Evolutionary conservation across 352 stramenopile genomes (phyloP).

Genomic region (Pythium coloratum): DNA sequence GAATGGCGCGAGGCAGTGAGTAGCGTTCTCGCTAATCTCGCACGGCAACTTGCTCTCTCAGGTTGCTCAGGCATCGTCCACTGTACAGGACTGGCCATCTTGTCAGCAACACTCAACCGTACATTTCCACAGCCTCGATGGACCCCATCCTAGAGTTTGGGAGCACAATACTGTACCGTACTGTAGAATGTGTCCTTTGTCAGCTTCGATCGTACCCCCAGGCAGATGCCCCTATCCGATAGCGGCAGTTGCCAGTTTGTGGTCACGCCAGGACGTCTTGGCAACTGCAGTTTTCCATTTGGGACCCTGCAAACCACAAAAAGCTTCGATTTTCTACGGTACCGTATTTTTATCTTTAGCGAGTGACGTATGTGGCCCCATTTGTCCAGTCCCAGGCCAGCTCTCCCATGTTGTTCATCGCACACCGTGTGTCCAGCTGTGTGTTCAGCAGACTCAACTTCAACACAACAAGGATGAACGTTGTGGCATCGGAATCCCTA

Average conservation of each 20-base stretch:
- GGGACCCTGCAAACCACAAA: background rate
- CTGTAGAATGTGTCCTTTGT: background rate
- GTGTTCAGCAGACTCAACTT: slow-evolving; percentile 3
- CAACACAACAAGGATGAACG: background rate
- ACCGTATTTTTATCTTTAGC: background rate
- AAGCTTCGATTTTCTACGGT: slow-evolving; percentile 6
- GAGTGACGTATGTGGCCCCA: slow-evolving; percentile 3
- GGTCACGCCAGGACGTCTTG: background rate
- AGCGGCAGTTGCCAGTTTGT: slow-evolving; percentile 1
- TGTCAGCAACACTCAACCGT: background rate
- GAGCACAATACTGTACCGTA: background rate
- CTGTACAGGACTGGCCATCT: background rate
- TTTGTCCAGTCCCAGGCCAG: background rate
- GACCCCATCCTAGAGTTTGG: background rate
- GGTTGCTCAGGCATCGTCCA: background rate
- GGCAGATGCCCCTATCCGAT: background rate
- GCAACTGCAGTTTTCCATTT: background rate
- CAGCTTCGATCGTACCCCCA: background rate
- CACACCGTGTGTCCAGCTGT: background rate
- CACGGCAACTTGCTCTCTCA: background rate
- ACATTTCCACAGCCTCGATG: background rate
- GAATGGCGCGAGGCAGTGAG: slow-evolving; percentile 8
- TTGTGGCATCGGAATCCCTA: background rate
- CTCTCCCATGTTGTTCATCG: background rate
- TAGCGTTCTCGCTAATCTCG: background rate